These are phyloP conservation scores for Candida buenavistaensis DNA, from an alignment of 1,139 yeast genomes.

Conservation along the genomic window DNA sequence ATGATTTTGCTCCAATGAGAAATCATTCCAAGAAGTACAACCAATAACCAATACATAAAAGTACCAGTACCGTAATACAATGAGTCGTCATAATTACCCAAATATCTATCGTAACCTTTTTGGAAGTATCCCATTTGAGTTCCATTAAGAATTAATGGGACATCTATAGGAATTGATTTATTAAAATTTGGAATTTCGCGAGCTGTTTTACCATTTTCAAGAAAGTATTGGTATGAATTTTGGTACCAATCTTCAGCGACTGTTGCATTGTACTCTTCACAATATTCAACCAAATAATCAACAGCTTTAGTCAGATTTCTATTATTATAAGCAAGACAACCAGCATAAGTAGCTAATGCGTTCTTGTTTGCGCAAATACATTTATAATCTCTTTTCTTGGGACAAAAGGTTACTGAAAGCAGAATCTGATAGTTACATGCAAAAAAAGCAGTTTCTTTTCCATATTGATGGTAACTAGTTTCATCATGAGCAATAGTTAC, in stretches of 20 bases:
- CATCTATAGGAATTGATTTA: constrained; percentile 18
- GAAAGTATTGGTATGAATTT: constrained; percentile 19
- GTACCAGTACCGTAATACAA: constrained; percentile 50
- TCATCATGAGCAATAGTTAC: too few relatives aligned
- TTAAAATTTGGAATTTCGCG: constrained; percentile 25
- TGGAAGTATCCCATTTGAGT: constrained; percentile 15
- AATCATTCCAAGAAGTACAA: constrained; percentile 39
- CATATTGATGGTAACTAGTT: too few relatives aligned
- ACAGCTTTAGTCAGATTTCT: constrained; percentile 1
- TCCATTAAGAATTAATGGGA: constrained; percentile 23
- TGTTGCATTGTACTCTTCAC: constrained; percentile 4
- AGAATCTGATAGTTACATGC: too few relatives aligned
- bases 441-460: too few relatives aligned
- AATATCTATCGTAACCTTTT: constrained; percentile 25
- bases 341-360: too few relatives aligned
- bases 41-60: constrained; percentile 49
- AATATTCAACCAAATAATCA: background rate
- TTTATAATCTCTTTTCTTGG: too few relatives aligned
- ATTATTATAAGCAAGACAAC: constrained; percentile 12
- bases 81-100: constrained; percentile 38
- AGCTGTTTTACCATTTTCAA: constrained; percentile 18
- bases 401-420: too few relatives aligned
- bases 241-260: constrained; percentile 18
- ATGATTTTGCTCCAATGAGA: constrained; percentile 40
- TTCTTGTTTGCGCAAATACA: too few relatives aligned